These are phyloP conservation scores for Saposhnikovia divaricata DNA, from an alignment of 129 eudicot genomes.

Conservation along the genomic window DNA sequence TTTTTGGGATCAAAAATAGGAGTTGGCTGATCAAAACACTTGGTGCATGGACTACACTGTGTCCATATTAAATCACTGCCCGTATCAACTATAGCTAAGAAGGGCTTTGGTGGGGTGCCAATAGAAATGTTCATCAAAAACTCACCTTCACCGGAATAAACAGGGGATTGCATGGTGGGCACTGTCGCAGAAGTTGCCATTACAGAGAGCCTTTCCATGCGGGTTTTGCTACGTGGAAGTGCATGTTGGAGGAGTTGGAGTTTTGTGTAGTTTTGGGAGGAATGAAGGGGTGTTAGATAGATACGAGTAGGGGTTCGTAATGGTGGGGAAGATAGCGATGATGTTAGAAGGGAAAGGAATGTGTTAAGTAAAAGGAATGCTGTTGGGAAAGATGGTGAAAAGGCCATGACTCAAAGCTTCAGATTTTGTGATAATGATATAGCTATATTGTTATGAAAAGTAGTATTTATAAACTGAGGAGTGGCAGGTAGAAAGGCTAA, in stretches of 20 bases:
- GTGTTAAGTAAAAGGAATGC: background rate
- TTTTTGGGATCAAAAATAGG: conserved; percentile 25
- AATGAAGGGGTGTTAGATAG: conserved; percentile 6
- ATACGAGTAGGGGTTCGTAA: background rate
- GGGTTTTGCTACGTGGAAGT: conserved; percentile 9
- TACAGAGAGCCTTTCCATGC: conserved; percentile 7
- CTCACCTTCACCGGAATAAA: conserved; percentile 17
- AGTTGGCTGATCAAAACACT: conserved; percentile 25
- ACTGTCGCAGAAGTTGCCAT: background rate
- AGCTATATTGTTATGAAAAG: background rate
- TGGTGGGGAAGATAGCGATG: background rate
- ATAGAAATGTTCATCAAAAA: conserved; percentile 23
- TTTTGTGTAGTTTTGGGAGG: conserved; percentile 12
- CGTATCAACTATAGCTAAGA: conserved; percentile 26
- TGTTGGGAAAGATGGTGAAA: background rate
- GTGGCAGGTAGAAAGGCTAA: background rate
- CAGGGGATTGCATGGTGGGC: background rate
- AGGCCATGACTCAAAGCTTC: conserved; percentile 3
- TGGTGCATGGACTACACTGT: conserved; percentile 28
- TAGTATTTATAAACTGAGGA: background rate
- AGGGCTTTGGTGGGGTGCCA: conserved; percentile 19
- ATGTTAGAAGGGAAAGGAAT: background rate
- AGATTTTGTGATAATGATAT: background rate
- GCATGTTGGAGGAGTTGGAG: conserved; percentile 18
- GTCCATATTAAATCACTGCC: conserved; percentile 33